Evolutionary conservation across 306 rosid species (phyloP), one percentile per base, ranked within the genome.

Genomic region (Cyclanthera cordifolia): DNA sequence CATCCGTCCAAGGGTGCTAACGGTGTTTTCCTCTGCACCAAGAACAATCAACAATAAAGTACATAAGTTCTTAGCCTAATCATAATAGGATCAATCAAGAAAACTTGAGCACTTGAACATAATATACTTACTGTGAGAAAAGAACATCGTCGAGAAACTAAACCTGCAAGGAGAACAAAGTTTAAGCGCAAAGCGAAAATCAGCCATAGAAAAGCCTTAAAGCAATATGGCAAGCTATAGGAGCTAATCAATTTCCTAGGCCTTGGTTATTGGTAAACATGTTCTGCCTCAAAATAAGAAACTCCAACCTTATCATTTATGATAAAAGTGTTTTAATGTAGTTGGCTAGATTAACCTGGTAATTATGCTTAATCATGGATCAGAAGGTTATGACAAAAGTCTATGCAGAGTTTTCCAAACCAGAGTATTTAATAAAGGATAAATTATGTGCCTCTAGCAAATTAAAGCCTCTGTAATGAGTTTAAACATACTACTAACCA

Each of bases 91-190:
- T 23, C 32, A 4, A 43, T 61, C 34, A 23, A 56, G 69, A 58
- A 53, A 43, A 45, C 21, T 34, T 55, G 69, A n/a, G n/a, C n/a
- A n/a, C n/a, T n/a, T n/a, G n/a, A n/a, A n/a, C n/a, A n/a, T n/a
- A 69, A 75, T 69, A 54, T 32, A 80, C 94, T 0, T 88, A 91
- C 97, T 82, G 71, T 91, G 97, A 17, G 97, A 83, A 86, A 86
- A 88, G 77, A 88, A 88, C 94, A 91, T 88, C 3, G 97, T 91
- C 34, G 97, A 91, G 82, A 88, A 80, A 70, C 86, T 88, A 77
- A 91, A 91, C 95, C 97, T 90, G 95, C 88, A 84, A 82, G 47
- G 1, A 39, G n/a, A n/a, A n/a, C n/a, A n/a, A n/a, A n/a, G n/a
- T n/a, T n/a, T n/a, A n/a, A n/a, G n/a, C n/a, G 21, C 68, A 74